Base-by-base conservation (phyloP, 1,284 basidiomycete species). In the Grifola frondosa region DNA sequence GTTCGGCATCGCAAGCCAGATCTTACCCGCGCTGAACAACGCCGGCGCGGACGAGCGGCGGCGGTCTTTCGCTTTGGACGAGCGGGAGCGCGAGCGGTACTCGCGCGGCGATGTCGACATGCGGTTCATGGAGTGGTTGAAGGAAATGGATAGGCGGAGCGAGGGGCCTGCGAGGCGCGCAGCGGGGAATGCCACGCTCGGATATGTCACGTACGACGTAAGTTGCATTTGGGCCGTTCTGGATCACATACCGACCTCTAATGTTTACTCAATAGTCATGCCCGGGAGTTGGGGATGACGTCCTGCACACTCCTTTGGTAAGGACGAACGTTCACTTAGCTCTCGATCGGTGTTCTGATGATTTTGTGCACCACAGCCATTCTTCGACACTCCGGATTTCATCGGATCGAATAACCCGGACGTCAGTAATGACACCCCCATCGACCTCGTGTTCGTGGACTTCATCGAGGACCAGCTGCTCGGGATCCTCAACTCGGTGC, bases 201-300 rank as follows among this genome's bases (percentile, higher is more conserved):
- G 86, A 53, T 88, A 89, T 58, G 83, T 87, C n/a, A 88, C 87
- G 1, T 56, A 63, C 0, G 86, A 88, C 57, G 83, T 85, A 50
- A 59, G 83, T 62, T 5, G 13, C 28, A 12, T 28, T 34, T 5
- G 32, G 40, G 16, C 37, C 42, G 20, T 6, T 11, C 10, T 22
- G 12, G 32, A 23, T 30, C 17, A 20, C 15, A 19, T 17, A 30
- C 37, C 38, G 17, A 37, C 23, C 38, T n/a, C 31, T 31, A 20
- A 42, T 30, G 21, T 15, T 23, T 45, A 13, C 19, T 4, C 40
- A 16, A n/a, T 39, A 84, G 81, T 64, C 75, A 9, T 88, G 86
- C 61, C 81, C 84, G 1, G 86, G 81, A 5, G 64, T 78, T 11
- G 88, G 86, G 10, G 88, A 89, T 57, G 87, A 89, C 58, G 77